A percentile compares a stretch with the other conserved stretches of the same genome.
Evolutionary conservation across 257 asterid genomes (phyloP).

Genomic region (Leptodermis oblonga): DNA sequence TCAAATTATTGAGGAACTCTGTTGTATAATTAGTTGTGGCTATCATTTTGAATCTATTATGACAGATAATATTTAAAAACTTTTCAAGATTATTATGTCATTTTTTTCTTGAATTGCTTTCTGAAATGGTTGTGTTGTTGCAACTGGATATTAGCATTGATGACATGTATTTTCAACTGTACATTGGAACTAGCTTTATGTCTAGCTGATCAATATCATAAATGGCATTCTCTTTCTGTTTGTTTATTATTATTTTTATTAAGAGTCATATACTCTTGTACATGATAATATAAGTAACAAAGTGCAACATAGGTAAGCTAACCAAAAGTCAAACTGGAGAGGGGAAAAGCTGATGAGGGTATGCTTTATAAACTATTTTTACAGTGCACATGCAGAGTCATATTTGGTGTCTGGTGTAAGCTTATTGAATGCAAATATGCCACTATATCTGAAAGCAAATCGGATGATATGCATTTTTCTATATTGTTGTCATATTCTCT

Average conservation of each 20-base stretch:
- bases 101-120: too few species aligned
- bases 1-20: too few species aligned
- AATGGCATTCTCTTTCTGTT: neutral
- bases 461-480: too few species aligned
- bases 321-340: neutral
- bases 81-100: too few species aligned
- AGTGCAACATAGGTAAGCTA: neutral
- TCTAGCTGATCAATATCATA: neutral
- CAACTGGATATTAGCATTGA: neutral
- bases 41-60: too few species aligned
- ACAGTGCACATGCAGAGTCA: neutral
- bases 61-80: too few species aligned
- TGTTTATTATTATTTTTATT: too few species aligned
- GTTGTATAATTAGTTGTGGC: too few species aligned
- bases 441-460: neutral
- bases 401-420: neutral
- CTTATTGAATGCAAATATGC: neutral
- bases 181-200: neutral
- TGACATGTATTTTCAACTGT: neutral
- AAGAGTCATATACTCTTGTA: neutral
- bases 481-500: neutral
- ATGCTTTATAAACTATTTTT: too few species aligned
- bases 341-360: neutral
- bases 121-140: too few species aligned
- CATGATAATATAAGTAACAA: neutral